Conservation (phyloP, 345 rosid genomes). For the Euphorbia tirucalli region DNA sequence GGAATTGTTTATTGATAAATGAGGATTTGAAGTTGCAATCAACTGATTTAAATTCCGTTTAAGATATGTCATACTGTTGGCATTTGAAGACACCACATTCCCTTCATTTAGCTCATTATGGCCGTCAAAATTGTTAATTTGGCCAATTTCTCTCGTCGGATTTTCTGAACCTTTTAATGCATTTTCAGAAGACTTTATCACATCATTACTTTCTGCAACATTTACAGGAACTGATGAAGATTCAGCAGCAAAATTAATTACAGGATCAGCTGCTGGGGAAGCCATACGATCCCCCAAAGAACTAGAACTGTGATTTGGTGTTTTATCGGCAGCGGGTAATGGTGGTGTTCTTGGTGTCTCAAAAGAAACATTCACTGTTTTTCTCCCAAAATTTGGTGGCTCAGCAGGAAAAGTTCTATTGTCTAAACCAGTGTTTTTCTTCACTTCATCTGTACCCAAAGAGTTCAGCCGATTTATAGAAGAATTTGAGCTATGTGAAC, state of each 20-base stretch:
- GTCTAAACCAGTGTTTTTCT: slow-evolving; percentile 43
- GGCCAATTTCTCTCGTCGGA: slow-evolving; percentile 34
- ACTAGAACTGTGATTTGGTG: slow-evolving; percentile 33
- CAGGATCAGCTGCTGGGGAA: slow-evolving; percentile 44
- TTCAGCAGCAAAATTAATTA: slow-evolving; percentile 36
- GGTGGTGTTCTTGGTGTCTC: slow-evolving; percentile 62
- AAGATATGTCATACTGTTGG: slow-evolving; percentile 54
- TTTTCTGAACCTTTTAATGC: slow-evolving; percentile 39
- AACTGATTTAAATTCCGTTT: slow-evolving; percentile 82
- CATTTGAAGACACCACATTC: slow-evolving; percentile 35
- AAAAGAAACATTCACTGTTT: slow-evolving; percentile 36
- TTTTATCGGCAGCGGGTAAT: slow-evolving; percentile 37
- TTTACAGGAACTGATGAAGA: slow-evolving; percentile 38
- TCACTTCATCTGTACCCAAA: slow-evolving; percentile 38
- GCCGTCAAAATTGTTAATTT: slow-evolving; percentile 35
- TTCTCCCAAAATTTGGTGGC: slow-evolving; percentile 27
- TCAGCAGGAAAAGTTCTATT: slow-evolving; percentile 34
- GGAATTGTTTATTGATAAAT: slow-evolving; percentile 28
- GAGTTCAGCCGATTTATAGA: slow-evolving; percentile 42
- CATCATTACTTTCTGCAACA: slow-evolving; percentile 39
- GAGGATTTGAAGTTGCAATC: slow-evolving; percentile 63
- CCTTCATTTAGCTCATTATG: slow-evolving; percentile 39
- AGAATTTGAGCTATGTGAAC: slow-evolving; percentile 38
- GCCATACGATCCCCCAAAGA: slow-evolving; percentile 33
- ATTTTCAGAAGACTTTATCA: slow-evolving; percentile 38